These are phyloP conservation scores for Symbiodinium pilosum DNA, from an alignment of 73 alveolate genomes.

Conservation along the genomic window DNA sequence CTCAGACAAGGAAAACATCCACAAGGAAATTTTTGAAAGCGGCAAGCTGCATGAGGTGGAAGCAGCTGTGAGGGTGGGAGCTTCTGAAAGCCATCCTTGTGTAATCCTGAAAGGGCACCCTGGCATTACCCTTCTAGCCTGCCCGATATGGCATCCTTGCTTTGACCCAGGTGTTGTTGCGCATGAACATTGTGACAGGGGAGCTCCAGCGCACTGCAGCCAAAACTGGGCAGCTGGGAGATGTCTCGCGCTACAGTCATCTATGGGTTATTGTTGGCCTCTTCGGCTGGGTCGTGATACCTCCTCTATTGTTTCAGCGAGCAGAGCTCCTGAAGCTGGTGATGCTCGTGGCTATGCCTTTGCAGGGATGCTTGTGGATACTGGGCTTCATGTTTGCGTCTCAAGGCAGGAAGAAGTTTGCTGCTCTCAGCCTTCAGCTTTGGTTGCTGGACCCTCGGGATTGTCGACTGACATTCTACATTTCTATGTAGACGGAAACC, in stretches of 20 bases:
- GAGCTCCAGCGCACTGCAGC: slow-evolving; percentile 20
- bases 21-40: neutral
- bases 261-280: neutral
- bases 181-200: neutral
- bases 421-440: neutral
- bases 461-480: no score
- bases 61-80: neutral
- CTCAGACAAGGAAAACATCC: slow-evolving; percentile 4
- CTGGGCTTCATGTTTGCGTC: neutral
- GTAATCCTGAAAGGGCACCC: no score
- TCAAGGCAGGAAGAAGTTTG: neutral
- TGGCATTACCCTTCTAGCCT: no score
- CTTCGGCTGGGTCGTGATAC: neutral
- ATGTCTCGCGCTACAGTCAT: neutral
- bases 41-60: neutral
- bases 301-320: neutral
- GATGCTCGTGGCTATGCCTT: neutral
- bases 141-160: no score
- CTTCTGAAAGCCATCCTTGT: no score
- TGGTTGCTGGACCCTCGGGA: neutral
- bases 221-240: neutral
- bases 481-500: no score
- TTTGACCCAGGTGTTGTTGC: neutral
- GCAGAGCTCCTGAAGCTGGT: no score
- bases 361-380: neutral